These are phyloP conservation scores for Salinomyces thailandicus DNA, from an alignment of 2,329 filamentous ascomycete genomes.

Conservation along the genomic window DNA sequence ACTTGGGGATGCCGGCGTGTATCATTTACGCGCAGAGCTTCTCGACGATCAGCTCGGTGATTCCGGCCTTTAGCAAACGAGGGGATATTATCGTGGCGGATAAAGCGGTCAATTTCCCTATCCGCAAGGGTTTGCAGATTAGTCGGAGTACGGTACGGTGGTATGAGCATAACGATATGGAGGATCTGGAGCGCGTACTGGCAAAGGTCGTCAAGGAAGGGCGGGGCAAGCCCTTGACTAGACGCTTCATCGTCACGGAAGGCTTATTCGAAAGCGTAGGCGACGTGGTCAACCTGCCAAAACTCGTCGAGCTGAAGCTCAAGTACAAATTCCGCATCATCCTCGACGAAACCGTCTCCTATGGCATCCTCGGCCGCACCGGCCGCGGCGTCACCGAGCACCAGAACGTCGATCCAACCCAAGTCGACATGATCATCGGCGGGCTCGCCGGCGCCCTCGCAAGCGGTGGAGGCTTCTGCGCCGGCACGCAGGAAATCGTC, in stretches of 20 bases:
- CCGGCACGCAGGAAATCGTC: constrained; percentile 80
- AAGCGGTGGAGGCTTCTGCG: constrained; percentile 91
- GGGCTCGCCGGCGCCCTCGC: constrained; percentile 83
- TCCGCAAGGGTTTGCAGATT: constrained; percentile 88
- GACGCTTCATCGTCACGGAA: constrained; percentile 92
- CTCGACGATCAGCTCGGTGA: constrained; percentile 91
- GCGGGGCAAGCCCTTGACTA: constrained; percentile 74
- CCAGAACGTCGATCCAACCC: constrained; percentile 85
- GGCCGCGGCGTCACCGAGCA: constrained; percentile 90
- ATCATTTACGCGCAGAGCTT: constrained; percentile 96
- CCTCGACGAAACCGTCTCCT: constrained; percentile 95
- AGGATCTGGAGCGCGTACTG: constrained; percentile 78
- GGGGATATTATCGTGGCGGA: constrained; percentile 96
- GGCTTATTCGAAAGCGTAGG: constrained; percentile 86
- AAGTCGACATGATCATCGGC: constrained; percentile 95
- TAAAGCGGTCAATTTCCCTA: constrained; percentile 83
- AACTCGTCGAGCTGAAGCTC: constrained; percentile 84
- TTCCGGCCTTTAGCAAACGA: constrained; percentile 92
- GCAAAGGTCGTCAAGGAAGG: constrained; percentile 81
- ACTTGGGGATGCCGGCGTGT: constrained; percentile 75
- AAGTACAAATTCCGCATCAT: constrained; percentile 98
- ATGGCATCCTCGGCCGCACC: constrained; percentile 83
- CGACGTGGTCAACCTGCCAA: constrained; percentile 74
- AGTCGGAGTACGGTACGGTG: constrained; percentile 82
- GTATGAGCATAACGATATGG: constrained; percentile 95